phyloP scores from a whole-genome alignment of 208 protist genomes.

The Crithidia mellificae region DNA sequence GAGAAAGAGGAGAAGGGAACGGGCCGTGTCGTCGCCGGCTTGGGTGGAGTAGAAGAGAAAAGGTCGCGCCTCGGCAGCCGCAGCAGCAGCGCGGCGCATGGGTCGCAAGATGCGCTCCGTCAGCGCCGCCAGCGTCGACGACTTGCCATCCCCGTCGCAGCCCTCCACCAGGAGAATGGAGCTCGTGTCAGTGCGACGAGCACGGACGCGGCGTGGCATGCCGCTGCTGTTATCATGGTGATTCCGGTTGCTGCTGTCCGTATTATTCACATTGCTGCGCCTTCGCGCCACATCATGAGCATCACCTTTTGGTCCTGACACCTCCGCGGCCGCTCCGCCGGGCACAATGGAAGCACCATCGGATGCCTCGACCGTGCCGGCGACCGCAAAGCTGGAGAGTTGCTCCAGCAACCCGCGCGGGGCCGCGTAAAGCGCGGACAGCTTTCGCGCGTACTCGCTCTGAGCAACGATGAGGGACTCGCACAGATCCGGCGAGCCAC shows the following conservation, averaged over 20 bases:
- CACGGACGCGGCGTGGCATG: background rate
- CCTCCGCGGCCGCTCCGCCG: background rate
- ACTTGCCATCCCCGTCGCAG: constrained; percentile 76
- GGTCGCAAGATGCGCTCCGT: constrained; percentile 35
- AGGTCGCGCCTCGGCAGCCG: constrained; percentile 1
- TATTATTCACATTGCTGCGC: background rate
- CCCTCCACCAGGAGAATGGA: constrained; percentile 69
- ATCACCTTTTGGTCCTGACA: background rate
- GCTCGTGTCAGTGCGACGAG: background rate
- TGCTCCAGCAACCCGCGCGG: constrained; percentile 57
- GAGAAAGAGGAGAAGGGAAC: constrained; percentile 63
- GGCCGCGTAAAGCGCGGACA: constrained; percentile 63
- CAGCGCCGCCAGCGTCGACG: constrained; percentile 58
- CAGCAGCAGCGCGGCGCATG: constrained; percentile 6
- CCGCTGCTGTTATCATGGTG: no score
- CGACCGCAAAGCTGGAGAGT: constrained; percentile 60
- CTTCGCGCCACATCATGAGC: background rate
- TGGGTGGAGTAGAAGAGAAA: constrained; percentile 74
- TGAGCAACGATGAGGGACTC: constrained; percentile 20
- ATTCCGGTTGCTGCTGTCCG: no score
- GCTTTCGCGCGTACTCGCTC: constrained; percentile 39
- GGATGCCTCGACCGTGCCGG: constrained; percentile 4
- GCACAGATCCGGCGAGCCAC: background rate
- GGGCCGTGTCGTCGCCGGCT: constrained; percentile 56
- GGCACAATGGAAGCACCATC: background rate